These are phyloP conservation scores for Plantago elongata DNA, from an alignment of 257 asterid species.

Conservation along the genomic window DNA sequence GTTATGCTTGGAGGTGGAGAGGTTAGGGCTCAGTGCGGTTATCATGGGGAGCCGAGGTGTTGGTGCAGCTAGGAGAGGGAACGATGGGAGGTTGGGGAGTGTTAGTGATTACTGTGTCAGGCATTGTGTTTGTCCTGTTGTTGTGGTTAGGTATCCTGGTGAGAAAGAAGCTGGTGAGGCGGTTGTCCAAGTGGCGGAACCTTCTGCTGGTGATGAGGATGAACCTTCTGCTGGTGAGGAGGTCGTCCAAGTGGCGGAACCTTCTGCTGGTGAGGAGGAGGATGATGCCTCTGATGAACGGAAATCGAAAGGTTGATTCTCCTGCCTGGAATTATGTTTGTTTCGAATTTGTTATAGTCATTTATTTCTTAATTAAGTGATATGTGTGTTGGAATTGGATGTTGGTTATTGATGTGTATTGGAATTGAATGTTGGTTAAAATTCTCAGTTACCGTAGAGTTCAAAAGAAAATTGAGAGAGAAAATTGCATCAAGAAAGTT, in stretches of 20 bases:
- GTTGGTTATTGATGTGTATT: too few relatives aligned
- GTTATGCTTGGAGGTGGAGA: slow-evolving; percentile 80
- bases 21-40: slow-evolving; percentile 78
- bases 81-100: slow-evolving; percentile 81
- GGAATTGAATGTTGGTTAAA: too few relatives aligned
- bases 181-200: slow-evolving; percentile 47
- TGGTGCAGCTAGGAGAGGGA: slow-evolving; percentile 72
- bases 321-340: too few relatives aligned
- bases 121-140: slow-evolving; percentile 94
- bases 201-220: slow-evolving; percentile 54
- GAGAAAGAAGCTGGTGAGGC: slow-evolving; percentile 53
- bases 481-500: too few relatives aligned
- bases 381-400: too few relatives aligned
- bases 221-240: slow-evolving; percentile 49
- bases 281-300: slow-evolving; percentile 34
- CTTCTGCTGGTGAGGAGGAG: slow-evolving; percentile 54
- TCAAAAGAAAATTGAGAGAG: too few relatives aligned
- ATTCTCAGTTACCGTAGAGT: too few relatives aligned
- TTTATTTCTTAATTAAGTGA: too few relatives aligned
- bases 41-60: slow-evolving; percentile 92
- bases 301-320: slow-evolving; percentile 41
- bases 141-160: slow-evolving; percentile 78
- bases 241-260: slow-evolving; percentile 47
- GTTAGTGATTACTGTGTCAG: slow-evolving; percentile 96
- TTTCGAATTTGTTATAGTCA: too few relatives aligned